Conservation (phyloP, 2,329 filamentous ascomycete genomes). For the Lasiodiplodia hormozganensis region DNA sequence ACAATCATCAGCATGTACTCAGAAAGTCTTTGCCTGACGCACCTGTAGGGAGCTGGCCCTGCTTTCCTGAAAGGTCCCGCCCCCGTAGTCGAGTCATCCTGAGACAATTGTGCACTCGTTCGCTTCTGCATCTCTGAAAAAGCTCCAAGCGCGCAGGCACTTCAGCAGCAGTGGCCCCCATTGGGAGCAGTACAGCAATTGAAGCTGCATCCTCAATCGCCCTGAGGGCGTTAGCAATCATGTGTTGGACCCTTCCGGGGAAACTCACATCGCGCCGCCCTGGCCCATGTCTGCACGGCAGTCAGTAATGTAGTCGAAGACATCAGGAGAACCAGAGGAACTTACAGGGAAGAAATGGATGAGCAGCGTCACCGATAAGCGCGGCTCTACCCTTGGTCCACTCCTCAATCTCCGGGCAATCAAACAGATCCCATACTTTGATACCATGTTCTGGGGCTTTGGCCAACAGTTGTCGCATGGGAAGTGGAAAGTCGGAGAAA, state of each 20-base stretch:
- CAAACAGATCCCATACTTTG: slow-evolving; percentile 45
- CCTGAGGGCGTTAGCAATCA: not conserved
- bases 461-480: slow-evolving; percentile 47
- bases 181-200: slow-evolving; percentile 57
- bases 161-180: not conserved
- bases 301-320: not conserved
- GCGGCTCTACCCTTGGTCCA: slow-evolving; percentile 65
- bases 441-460: slow-evolving; percentile 46
- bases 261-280: slow-evolving; percentile 58
- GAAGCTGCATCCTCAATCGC: slow-evolving; percentile 73
- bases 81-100: slow-evolving; percentile 63
- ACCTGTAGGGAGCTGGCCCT: not conserved
- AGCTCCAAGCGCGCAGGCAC: slow-evolving; percentile 59
- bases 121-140: slow-evolving; percentile 65
- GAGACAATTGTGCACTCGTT: slow-evolving; percentile 65
- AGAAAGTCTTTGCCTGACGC: not conserved
- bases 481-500: slow-evolving; percentile 5
- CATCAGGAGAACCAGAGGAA: slow-evolving; percentile 2
- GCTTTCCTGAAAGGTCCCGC: slow-evolving; percentile 44
- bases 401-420: slow-evolving; percentile 64
- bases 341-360: slow-evolving; percentile 70
- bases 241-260: no score
- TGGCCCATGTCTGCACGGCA: slow-evolving; percentile 59
- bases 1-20: not conserved
- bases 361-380: slow-evolving; percentile 71